Base-by-base conservation (phyloP, 345 rosid species). In the Brassica nigra region DNA sequence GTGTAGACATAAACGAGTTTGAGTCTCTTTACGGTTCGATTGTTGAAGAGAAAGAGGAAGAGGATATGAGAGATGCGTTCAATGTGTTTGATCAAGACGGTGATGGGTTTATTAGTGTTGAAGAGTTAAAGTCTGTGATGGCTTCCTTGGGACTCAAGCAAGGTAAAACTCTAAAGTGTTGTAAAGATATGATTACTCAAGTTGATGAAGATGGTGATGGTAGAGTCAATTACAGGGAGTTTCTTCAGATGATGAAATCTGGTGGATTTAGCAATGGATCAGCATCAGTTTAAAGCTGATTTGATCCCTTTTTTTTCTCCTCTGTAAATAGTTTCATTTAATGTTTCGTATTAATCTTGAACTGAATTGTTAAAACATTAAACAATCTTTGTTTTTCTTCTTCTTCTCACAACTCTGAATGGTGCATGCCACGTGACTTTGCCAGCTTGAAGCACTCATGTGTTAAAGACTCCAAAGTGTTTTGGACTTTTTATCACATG, bases 181-280 rank as follows among this genome's bases (percentile, higher is more conserved):
- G 85, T 68, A 65, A 66, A 62, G 71, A 65, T 63, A 82, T 82
- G 80, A 82, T 82, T 57, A 78, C 54, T 76, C 73, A 79, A 27
- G 85, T 82, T 0, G 85, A 82, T 34, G 85, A 66, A 37, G 84
- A 82, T 77, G 84, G 85, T 15, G 85, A 82, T 75, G 85, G 85
- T 44, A 82, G 78, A 72, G 80, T 82, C 23, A 66, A 75, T 66
- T 82, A 74, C 80, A 78, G 64, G 14, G 82, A 82, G 77, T 82
- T 82, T 59, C 71, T 64, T 66, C 82, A 82, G 73, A 74, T 82
- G 82, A 82, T 82, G 85, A 82, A 82, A 29, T 18, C 44, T 49
- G 73, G 73, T 61, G 84, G 42, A 3, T 78, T 78, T 69, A 67
- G 78, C 49, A 23, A 72, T 18, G 29, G 54, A 37, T 57, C 54